Percentiles rank a stretch among this genome's conserved stretches.
These are phyloP conservation scores for Fusarium chlamydosporum DNA, from an alignment of 2,329 filamentous ascomycete species.

Conservation along the genomic window DNA sequence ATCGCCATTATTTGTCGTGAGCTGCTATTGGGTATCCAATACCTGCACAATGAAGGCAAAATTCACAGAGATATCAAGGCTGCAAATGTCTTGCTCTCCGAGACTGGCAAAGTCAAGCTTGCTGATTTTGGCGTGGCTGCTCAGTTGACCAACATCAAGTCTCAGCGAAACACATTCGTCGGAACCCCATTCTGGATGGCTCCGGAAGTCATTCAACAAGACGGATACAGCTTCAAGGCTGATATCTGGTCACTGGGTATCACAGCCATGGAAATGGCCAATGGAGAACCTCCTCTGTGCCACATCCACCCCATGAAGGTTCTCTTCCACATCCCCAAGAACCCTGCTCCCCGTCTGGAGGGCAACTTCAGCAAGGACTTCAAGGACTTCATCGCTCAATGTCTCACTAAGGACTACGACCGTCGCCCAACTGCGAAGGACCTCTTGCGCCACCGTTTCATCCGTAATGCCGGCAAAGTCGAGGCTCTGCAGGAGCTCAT, in stretches of 20 bases:
- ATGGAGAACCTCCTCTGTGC: conserved; percentile 89
- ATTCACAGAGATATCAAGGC: conserved; percentile 98
- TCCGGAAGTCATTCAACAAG: conserved; percentile 92
- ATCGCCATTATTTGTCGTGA: conserved; percentile 96
- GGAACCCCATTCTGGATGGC: conserved; percentile 99
- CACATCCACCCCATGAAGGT: conserved; percentile 94
- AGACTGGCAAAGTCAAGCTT: conserved; percentile 91
- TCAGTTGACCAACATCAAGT: conserved; percentile 97
- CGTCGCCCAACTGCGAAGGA: conserved; percentile 87
- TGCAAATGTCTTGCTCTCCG: conserved; percentile 93
- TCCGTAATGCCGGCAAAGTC: conserved; percentile 86
- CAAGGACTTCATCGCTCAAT: conserved; percentile 92
- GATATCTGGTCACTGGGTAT: conserved; percentile 96
- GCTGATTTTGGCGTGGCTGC: conserved; percentile 98
- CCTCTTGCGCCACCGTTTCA: conserved; percentile 88
- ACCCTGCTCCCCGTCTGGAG: conserved; percentile 85
- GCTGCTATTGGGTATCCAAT: conserved; percentile 89
- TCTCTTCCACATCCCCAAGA: conserved; percentile 91
- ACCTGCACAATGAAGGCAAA: conserved; percentile 93
- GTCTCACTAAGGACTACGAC: conserved; percentile 92
- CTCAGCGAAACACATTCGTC: conserved; percentile 96
- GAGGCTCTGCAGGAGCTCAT: conserved; percentile 91
- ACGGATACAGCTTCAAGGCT: conserved; percentile 86
- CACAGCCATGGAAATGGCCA: conserved; percentile 89
- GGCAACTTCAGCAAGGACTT: conserved; percentile 91